These are phyloP conservation scores for Comarum palustre DNA, from an alignment of 306 rosid species.

Conservation along the genomic window DNA sequence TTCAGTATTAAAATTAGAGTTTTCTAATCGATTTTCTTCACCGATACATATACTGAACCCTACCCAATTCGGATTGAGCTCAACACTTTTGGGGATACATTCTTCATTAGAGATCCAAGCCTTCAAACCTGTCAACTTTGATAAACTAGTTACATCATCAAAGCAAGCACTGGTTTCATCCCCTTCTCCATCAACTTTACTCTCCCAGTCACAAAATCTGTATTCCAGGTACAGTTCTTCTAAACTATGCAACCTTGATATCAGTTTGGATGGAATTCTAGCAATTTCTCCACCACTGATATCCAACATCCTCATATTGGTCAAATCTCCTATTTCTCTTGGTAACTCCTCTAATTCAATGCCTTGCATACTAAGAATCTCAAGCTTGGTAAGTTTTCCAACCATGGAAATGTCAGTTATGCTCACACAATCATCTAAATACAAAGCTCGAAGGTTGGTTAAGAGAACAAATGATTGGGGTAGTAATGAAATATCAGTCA, in stretches of 20 bases:
- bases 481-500: too few species aligned
- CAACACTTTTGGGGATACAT: too few species aligned
- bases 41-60: too few species aligned
- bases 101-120: too few species aligned
- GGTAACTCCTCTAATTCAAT: neutral
- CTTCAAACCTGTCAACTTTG: too few species aligned
- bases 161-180: neutral
- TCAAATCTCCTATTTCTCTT: neutral
- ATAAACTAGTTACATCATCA: too few species aligned
- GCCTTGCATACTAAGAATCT: neutral
- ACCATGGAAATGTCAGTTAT: neutral
- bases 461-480: too few species aligned
- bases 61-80: too few species aligned
- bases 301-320: neutral
- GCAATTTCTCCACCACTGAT: neutral
- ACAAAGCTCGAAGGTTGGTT: neutral
- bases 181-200: neutral
- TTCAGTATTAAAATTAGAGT: too few species aligned
- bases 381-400: neutral
- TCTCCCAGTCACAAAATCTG: neutral
- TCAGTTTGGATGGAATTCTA: neutral
- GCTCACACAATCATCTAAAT: neutral
- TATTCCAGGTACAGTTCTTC: neutral
- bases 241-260: neutral
- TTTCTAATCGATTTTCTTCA: too few species aligned